These are phyloP conservation scores for Ustilago loliicola DNA, from an alignment of 1,284 basidiomycete genomes.

Conservation along the genomic window DNA sequence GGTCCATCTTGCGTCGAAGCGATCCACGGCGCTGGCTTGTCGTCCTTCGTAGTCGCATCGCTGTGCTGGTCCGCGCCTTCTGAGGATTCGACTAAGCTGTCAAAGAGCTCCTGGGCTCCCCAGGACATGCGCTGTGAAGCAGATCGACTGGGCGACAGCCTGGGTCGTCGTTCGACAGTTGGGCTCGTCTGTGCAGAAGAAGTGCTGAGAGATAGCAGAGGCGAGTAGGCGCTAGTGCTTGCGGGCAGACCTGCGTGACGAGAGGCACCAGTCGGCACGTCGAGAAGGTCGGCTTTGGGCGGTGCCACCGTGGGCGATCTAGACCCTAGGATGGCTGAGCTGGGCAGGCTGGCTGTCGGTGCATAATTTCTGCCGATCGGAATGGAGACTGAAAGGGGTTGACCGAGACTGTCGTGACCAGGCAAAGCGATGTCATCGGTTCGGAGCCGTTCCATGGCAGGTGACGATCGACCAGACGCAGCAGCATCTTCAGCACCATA, in stretches of 20 bases:
- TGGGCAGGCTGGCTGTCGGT: conserved; percentile 42
- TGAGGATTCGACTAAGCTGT: conserved; percentile 38
- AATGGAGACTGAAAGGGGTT: conserved; percentile 47
- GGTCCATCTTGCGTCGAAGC: conserved; percentile 55
- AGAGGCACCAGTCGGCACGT: conserved; percentile 26
- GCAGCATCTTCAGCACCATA: conserved; percentile 25
- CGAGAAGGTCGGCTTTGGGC: conserved; percentile 20
- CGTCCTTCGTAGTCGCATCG: not conserved
- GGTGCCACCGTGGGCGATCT: conserved; percentile 35
- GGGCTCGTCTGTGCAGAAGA: conserved; percentile 43
- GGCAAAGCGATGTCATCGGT: conserved; percentile 27
- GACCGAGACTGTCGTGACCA: conserved; percentile 40
- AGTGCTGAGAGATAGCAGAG: conserved; percentile 35
- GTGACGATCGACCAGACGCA: conserved; percentile 49
- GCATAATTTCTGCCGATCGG: conserved; percentile 32
- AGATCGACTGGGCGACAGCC: conserved; percentile 32
- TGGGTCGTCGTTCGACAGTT: conserved; percentile 32
- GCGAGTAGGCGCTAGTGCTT: conserved; percentile 53
- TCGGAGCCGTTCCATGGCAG: conserved; percentile 37
- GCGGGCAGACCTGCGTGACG: conserved; percentile 38
- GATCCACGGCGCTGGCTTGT: conserved; percentile 63
- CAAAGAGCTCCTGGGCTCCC: conserved; percentile 54
- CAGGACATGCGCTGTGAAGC: conserved; percentile 41
- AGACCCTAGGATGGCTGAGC: conserved; percentile 49
- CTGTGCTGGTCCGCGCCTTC: conserved; percentile 6